These are phyloP conservation scores for Apiospora hydei DNA, from an alignment of 2,329 filamentous ascomycete species.

Conservation along the genomic window DNA sequence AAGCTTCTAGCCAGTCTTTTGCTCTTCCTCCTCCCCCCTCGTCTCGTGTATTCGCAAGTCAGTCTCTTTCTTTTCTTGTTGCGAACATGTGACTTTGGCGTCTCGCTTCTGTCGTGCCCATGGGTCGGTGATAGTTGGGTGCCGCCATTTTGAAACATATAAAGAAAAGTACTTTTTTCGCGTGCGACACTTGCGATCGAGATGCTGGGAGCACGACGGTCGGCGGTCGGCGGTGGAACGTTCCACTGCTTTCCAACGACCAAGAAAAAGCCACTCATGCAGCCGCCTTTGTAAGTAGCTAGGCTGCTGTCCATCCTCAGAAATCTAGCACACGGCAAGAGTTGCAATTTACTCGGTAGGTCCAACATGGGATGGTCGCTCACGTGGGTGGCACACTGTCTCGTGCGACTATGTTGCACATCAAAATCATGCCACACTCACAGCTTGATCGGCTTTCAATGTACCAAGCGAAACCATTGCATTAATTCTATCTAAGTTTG, in stretches of 20 bases:
- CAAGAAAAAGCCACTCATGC: background rate
- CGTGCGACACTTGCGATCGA: background rate
- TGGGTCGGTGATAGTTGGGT: background rate
- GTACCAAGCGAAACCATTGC: background rate
- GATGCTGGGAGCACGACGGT: background rate
- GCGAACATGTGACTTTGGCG: background rate
- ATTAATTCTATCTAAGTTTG: background rate
- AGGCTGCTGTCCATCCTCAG: too few species aligned
- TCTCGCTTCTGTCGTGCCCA: too few species aligned
- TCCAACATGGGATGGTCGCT: background rate
- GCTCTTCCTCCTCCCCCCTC: too few species aligned
- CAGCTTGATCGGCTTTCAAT: background rate
- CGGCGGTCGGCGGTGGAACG: too few species aligned
- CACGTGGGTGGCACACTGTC: background rate
- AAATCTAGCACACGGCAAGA: background rate
- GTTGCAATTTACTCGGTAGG: background rate
- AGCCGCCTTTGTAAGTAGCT: background rate
- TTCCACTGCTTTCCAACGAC: background rate
- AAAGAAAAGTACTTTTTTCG: background rate
- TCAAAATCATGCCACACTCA: background rate
- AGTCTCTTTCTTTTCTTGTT: background rate
- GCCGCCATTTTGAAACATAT: background rate
- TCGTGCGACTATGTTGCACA: background rate
- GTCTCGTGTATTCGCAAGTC: background rate
- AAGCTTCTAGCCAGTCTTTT: background rate